Base-by-base conservation (phyloP, 1,284 basidiomycete genomes). In the Naganishia liquefaciens region DNA sequence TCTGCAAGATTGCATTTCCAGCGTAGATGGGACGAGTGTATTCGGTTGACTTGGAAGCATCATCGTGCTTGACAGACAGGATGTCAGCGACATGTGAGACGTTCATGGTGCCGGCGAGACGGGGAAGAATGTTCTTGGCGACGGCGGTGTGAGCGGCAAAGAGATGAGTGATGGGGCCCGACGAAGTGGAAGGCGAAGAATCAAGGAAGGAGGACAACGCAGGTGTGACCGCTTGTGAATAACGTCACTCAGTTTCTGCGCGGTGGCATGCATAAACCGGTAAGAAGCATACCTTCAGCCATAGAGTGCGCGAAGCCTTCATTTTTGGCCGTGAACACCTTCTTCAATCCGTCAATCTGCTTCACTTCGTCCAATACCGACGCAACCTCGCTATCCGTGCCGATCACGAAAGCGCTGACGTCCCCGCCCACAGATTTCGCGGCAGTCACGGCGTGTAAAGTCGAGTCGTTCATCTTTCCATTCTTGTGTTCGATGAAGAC, bases 1-100 rank as follows among this genome's bases (percentile, higher is more conserved):
- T 87, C 52, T 93, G 97, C 39, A 93, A 85, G 69, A 99, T 92
- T 53, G 96, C 96, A 77, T 99, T 99, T 55, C 96, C 96, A 55
- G 96, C 96, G 75, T 99, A 99, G 77, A 99, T 96, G 51, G 93
- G 93, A 51, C 95, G 89, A 10, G 90, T 86, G 79, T 96, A 98
- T 76, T 55, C 64, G 6, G 60, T 60, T 15, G 60, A 53, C 25
- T 60, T 39, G 1, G 49, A 85, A 75, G 88, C 87, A 55, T 87
- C 86, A 2, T 84, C 76, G 39, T 82, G 73, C 73, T 96, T 88
- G 73, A 98, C 88, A 53, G 86, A 85, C 73, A 96, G 91, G 70
- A 99, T 88, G 80, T 99, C 96, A 58, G 93, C 93, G 68, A 99
- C 86, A 75, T 77, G 76, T 21, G 91, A 90, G 30, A 88, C 85